Conservation (phyloP, 208 protist species). For the Acanthamoeba lenticulata region DNA sequence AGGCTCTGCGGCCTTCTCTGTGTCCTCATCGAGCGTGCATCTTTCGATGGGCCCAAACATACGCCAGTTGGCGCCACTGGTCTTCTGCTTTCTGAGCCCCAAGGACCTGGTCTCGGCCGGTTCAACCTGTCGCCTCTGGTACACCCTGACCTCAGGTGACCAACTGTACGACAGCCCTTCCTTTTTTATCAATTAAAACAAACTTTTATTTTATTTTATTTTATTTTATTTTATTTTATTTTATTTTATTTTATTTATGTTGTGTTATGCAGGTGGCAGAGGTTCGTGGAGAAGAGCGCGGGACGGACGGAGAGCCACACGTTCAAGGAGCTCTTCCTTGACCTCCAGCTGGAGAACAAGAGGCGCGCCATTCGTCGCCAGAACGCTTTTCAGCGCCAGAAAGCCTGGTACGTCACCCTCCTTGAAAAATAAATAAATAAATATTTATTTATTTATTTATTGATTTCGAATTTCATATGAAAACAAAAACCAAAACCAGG, state of each 20-base stretch:
- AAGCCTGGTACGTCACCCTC: background rate
- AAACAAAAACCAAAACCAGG: too few species aligned
- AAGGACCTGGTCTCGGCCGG: background rate
- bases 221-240: too few species aligned
- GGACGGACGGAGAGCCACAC: background rate
- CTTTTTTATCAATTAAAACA: background rate
- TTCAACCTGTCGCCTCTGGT: background rate
- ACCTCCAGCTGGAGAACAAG: background rate
- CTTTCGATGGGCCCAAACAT: background rate
- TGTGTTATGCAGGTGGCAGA: background rate
- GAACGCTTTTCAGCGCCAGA: background rate
- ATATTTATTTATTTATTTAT: too few species aligned
- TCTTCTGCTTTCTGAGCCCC: background rate
- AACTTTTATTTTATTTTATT: background rate
- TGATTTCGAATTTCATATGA: too few species aligned
- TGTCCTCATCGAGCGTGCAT: background rate
- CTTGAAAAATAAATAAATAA: too few species aligned
- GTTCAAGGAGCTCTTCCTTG: slow-evolving; percentile 1
- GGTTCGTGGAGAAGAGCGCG: background rate
- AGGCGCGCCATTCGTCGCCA: background rate
- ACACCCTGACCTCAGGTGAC: background rate
- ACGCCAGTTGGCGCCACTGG: background rate
- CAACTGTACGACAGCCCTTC: background rate
- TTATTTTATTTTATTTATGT: background rate
- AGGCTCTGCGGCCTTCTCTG: background rate